Evolutionary conservation across 495 filamentous ascomycete species (phyloP), one percentile per base, ranked within the genome.

Genomic region (Chaetomium cochliodes): DNA sequence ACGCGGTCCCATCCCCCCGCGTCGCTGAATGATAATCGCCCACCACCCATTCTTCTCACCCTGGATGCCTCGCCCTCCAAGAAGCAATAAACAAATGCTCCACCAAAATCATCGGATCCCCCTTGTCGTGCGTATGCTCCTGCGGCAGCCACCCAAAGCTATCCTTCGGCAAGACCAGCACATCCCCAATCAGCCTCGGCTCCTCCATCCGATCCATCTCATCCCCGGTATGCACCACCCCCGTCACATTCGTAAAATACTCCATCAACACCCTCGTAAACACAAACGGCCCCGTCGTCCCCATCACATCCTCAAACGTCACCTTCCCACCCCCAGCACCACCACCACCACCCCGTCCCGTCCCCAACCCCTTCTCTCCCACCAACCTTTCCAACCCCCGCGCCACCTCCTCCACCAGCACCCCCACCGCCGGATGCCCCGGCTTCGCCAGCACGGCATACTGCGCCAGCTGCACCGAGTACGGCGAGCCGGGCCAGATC

Each of bases 121-220:
- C 44, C 44, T 47, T 47, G 7, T 18, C 16, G 44, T 20, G 44
- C 44, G 44, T 47, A 20, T 47, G 44, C 44, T 47, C 44, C 44
- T 47, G 44, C 44, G 44, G 44, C 7, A 47, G 44, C 44, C 44
- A 47, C 16, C 44, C 44, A 47, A 47, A 47, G 44, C 44, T 47
- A 12, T 47, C 44, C 44, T 47, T 47, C 16, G 44, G 44, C 15
- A 47, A n/a, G 5, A 47, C 44, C 0, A 47, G n/a, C 44, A 47
- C 44, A 20, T 47, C 44, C n/a, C 44, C 44, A 20, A 47, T 47
- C 44, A 47, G n/a, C 44, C 44, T 5, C 11, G 44, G 44, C n/a
- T 47, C 44, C n/a, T 18, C 44, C 16, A 47, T 5, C 7, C 15
- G 11, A 20, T 47, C 44, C 9, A 47, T 5, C 44, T 47, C 44